Evolutionary conservation across 148 eudicot species (phyloP), one percentile per base, ranked within the genome.

Genomic region (Polygonum aviculare): DNA sequence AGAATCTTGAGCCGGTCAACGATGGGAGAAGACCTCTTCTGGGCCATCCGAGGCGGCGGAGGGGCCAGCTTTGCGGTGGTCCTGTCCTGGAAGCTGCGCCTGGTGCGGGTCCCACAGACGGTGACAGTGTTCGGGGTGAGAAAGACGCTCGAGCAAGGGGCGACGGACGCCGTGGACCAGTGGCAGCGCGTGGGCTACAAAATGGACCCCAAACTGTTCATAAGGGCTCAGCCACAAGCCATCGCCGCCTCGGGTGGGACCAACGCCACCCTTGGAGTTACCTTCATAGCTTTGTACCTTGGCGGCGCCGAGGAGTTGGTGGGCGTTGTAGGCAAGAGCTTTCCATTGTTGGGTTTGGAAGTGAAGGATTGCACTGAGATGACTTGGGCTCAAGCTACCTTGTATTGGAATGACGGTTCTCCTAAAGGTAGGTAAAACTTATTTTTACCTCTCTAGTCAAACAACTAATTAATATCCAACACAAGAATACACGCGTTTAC

Each of bases 281-380:
- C 76, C 1, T 87, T 87, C 36, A 45, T 79, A 6, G 79, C 73
- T 0, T 31, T 26, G 31, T 26, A 26, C 31, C 31, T 26, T 26
- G 31, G 31, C 31, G 31, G 31, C 31, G 31, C 31, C 81, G 38
- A 79, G 0, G 73, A 52, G 12, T 78, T 87, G 19, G 15, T 81
- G 22, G 0, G 44, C 0, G 35, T 84, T 60, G 51, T 84, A 69
- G 63, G 72, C 9, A 74, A 67, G 22, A 38, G 36, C 3, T 79
- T 84, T 59, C 83, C 84, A 8, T 45, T 51, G 8, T 45, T 87
- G 76, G 86, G 86, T 36, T 67, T 84, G 71, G 59, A 72, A 22
- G 44, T 35, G 19, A 12, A 74, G 0, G 82, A 83, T 31, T 77
- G 81, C 18, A 72, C 7, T 1, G 83, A 87, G 74, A 78, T 75